Evolutionary conservation across 345 rosid genomes (phyloP).

Genomic region (Clausena lansium): DNA sequence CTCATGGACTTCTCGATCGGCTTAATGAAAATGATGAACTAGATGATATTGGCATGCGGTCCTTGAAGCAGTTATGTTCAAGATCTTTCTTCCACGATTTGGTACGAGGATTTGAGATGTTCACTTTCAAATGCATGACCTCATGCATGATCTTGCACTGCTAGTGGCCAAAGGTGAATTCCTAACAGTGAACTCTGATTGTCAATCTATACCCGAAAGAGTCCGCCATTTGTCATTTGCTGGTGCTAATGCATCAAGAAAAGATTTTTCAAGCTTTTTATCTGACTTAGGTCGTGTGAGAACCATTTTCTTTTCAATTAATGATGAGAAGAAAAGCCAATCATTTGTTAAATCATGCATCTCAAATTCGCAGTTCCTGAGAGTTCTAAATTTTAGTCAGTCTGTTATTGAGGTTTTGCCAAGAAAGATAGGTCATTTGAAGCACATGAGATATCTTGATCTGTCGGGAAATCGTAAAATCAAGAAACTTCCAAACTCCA

Average conservation of each 20-base stretch:
- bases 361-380: conserved; percentile 9
- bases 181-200: accelerated
- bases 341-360: neutral
- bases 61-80: conserved; percentile 9
- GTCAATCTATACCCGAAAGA: no score
- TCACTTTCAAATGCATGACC: conserved; percentile 16
- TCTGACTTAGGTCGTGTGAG: neutral
- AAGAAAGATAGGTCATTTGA: conserved; percentile 12
- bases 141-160: conserved; percentile 27
- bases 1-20: neutral
- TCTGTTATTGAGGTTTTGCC: conserved; percentile 16
- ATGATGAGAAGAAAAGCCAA: neutral
- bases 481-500: conserved; percentile 14
- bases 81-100: no score
- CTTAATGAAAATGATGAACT: neutral
- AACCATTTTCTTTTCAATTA: conserved; percentile 10
- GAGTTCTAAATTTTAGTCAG: conserved; percentile 6
- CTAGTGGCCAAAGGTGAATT: neutral
- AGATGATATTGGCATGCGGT: conserved; percentile 5
- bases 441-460: conserved; percentile 25
- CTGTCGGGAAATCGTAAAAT: accelerated
- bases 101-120: no score
- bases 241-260: neutral
- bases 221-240: conserved; percentile 11
- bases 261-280: neutral